Evolutionary conservation across 2,329 filamentous ascomycete species (phyloP), one percentile per base, ranked within the genome.

Genomic region (Colletotrichum plurivorum): DNA sequence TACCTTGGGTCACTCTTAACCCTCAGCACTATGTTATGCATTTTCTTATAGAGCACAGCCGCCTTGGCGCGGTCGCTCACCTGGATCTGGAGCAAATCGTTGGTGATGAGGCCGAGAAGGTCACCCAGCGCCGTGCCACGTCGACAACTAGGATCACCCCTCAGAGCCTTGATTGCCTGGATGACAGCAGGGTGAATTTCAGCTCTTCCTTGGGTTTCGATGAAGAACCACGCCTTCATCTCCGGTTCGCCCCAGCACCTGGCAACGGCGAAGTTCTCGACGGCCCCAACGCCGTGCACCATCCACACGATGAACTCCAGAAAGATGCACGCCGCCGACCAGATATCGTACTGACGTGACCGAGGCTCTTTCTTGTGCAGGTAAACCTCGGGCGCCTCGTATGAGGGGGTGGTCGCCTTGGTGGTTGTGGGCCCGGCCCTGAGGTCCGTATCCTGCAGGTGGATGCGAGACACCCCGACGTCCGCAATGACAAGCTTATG

Each of bases 291-390:
- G 6, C 76, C 76, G 7, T 73, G 73, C 0, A 78, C 53, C 0
- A 78, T 48, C 77, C 77, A 79, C 5, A 77, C 71, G 2, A 75
- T n/a, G 1, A 74, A 75, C 56, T 79, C 77, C 1, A 79, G 63
- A 0, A 72, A 71, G 7, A 79, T 73, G 27, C 76, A 78, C 0
- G 77, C 78, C 55, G 78, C 70, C 0, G 76, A 77, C 78, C 77
- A 79, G 4, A 74, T 70, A 7, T 79, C 77, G 15, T 77, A 79
- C 0, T 64, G 66, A 0, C 76, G 71, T 0, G 77, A 76, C 4
- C 71, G 54, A 0, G 70, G 55, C n/a, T 55, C 7, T 4, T 10
- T 2, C 39, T 55, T 15, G 10, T 16, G 2, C 2, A 27, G 8
- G 2, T 20, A 2, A 10, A 25, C 52, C 27, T 67, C 63, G 0